Percentiles rank a stretch among this genome's conserved stretches.
Conservation (phyloP, 176 grass and related monocot species). For the Cocos nucifera region DNA sequence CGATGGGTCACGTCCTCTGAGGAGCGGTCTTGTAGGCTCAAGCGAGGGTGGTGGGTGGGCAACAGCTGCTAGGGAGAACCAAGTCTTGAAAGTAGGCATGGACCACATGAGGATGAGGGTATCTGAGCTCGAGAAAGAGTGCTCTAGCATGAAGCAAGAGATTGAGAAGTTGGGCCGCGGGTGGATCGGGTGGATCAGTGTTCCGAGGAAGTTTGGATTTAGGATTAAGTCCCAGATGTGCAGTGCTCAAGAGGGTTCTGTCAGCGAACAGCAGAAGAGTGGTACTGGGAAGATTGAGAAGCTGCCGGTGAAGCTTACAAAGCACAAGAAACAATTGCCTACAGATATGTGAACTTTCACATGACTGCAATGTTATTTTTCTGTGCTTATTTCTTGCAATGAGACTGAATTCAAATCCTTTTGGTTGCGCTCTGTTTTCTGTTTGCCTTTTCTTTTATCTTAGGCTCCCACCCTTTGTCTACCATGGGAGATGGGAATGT, state of each 20-base stretch:
- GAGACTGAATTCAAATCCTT: too few relatives aligned
- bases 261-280: slow-evolving; percentile 57
- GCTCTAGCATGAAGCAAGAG: slow-evolving; percentile 9
- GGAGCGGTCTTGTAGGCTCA: not conserved
- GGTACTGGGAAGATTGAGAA: slow-evolving; percentile 61
- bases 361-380: too few relatives aligned
- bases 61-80: not conserved
- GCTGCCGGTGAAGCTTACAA: slow-evolving; percentile 60
- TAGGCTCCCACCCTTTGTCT: too few relatives aligned
- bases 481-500: too few relatives aligned
- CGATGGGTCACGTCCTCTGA: not conserved
- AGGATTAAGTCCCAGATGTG: slow-evolving; percentile 78
- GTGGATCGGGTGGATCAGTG: slow-evolving; percentile 15
- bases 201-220: slow-evolving; percentile 46
- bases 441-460: too few relatives aligned
- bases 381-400: too few relatives aligned
- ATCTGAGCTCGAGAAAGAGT: slow-evolving; percentile 13
- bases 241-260: slow-evolving; percentile 61
- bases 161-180: slow-evolving; percentile 8
- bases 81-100: slow-evolving; percentile 4
- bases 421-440: too few relatives aligned
- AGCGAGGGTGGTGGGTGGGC: slow-evolving; percentile 4
- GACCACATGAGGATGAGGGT: slow-evolving; percentile 13
- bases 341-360: slow-evolving; percentile 19
- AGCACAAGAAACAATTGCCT: slow-evolving; percentile 64